Percentiles rank a stretch among this genome's conserved stretches.
Conservation (phyloP, 345 rosid species). For the Theobroma cacao region DNA sequence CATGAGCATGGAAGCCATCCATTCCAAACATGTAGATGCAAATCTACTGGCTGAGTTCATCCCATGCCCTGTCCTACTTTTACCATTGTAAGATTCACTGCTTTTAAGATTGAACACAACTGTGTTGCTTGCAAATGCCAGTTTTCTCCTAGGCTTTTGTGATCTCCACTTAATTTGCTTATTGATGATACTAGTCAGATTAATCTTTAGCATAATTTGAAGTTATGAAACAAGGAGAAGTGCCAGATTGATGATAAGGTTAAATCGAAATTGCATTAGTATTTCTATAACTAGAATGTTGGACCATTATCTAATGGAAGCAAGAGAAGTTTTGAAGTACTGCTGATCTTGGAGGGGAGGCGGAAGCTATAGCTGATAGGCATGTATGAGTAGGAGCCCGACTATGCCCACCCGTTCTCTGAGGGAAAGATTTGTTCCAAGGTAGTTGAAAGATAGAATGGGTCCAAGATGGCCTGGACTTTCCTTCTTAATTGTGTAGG, state of each 20-base stretch:
- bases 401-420: not conserved
- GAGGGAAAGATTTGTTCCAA: not conserved
- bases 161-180: conserved; percentile 19
- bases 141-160: conserved; percentile 25
- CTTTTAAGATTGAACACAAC: not conserved
- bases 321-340: not conserved
- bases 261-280: not conserved
- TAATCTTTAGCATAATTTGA: not conserved
- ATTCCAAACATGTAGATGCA: conserved; percentile 94
- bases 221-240: not conserved
- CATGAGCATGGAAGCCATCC: conserved; percentile 96
- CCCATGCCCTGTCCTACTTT: conserved; percentile 88
- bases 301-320: not conserved
- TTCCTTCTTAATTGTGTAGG: not conserved
- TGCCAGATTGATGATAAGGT: not conserved
- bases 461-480: not conserved
- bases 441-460: not conserved
- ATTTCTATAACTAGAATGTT: not conserved
- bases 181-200: not conserved
- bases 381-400: not conserved
- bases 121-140: conserved; percentile 18
- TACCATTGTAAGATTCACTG: conserved; percentile 50
- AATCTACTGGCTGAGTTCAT: conserved; percentile 89
- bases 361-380: not conserved
- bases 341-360: not conserved